Evolutionary conservation across 108 stramenopile species (phyloP).

Genomic region (Mediolabrus comicus): DNA sequence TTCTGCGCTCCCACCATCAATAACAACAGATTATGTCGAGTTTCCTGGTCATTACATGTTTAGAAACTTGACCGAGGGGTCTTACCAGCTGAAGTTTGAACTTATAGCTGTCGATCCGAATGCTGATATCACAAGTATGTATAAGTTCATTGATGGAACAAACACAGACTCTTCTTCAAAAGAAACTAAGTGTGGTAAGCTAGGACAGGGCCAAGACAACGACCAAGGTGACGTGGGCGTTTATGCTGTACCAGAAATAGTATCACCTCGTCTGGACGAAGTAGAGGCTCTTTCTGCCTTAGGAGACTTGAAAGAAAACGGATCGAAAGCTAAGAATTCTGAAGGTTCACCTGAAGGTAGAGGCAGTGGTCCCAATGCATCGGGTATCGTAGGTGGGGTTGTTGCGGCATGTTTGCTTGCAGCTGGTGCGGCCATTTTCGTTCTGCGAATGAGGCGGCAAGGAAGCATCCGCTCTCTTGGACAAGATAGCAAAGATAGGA

Average conservation of each 20-base stretch:
- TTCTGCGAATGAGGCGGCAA: background rate
- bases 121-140: slow-evolving; percentile 3
- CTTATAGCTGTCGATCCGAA: slow-evolving; percentile 4
- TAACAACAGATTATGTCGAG: background rate
- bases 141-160: slow-evolving; percentile 18
- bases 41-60: slow-evolving; percentile 41
- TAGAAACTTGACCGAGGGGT: slow-evolving; percentile 24
- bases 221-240: slow-evolving; percentile 27
- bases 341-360: background rate
- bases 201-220: slow-evolving; percentile 22
- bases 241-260: background rate
- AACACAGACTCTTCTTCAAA: slow-evolving; percentile 15
- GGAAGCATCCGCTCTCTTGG: background rate
- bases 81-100: slow-evolving; percentile 32
- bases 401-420: background rate
- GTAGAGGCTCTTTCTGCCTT: background rate
- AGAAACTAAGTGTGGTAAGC: slow-evolving; percentile 32
- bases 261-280: background rate
- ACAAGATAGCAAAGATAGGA: background rate
- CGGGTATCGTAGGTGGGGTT: slow-evolving; percentile 3
- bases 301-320: background rate
- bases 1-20: background rate
- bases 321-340: background rate
- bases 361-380: background rate
- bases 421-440: background rate